Evolutionary conservation across 768 basidiomycete genomes (phyloP).

Genomic region (Kwoniella sp.): DNA sequence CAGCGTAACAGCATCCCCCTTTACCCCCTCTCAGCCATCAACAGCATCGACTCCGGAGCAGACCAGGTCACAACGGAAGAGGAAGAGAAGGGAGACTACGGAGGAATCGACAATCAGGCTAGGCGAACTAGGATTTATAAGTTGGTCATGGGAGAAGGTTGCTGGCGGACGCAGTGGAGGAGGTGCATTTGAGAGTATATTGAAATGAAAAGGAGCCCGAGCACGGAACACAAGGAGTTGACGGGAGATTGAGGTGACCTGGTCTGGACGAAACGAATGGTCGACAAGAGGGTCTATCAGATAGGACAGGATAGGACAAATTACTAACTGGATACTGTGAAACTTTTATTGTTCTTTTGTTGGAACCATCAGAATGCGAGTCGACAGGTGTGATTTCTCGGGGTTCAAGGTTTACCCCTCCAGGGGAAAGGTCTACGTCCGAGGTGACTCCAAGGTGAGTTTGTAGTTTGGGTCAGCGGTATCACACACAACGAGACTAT

Average conservation of each 20-base stretch:
- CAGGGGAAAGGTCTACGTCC: conserved; percentile 93
- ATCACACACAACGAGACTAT: too few relatives aligned
- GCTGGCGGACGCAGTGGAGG: too few relatives aligned
- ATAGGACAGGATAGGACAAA: background rate
- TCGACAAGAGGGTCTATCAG: too few relatives aligned
- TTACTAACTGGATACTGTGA: conserved; percentile 1
- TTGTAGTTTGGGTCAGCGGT: background rate
- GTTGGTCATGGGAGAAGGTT: too few relatives aligned
- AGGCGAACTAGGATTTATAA: too few relatives aligned
- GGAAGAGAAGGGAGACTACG: background rate
- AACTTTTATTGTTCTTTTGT: background rate
- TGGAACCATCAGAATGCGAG: conserved; percentile 62
- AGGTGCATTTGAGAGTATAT: too few relatives aligned
- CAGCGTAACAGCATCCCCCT: background rate
- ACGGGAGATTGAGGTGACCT: too few relatives aligned
- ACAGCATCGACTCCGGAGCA: background rate
- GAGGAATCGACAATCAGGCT: conserved; percentile 1
- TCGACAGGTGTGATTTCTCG: conserved; percentile 98
- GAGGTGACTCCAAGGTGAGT: conserved; percentile 90
- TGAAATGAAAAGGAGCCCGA: too few relatives aligned
- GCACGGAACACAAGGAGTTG: too few relatives aligned
- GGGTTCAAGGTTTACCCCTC: conserved; percentile 96
- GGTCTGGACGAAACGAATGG: too few relatives aligned
- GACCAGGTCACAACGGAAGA: background rate
- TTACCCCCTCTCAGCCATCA: background rate